Evolutionary conservation across 2,329 filamentous ascomycete species (phyloP).

Genomic region (Aspergillus sclerotialis): DNA sequence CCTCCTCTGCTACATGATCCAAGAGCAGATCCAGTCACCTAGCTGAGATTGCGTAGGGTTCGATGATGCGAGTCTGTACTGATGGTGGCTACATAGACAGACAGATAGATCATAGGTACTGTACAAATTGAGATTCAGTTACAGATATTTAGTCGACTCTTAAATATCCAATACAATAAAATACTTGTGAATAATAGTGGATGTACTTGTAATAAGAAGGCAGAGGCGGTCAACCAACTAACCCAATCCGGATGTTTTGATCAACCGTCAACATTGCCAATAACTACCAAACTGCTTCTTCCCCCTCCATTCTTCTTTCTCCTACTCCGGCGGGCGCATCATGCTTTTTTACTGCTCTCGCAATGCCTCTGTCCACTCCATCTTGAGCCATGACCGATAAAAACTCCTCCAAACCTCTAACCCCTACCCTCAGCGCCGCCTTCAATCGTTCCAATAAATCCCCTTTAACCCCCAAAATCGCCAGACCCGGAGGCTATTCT

Average conservation of each 20-base stretch:
- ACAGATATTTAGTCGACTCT: too few relatives aligned
- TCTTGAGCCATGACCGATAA: constrained; percentile 46
- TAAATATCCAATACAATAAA: too few relatives aligned
- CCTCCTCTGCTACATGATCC: background rate
- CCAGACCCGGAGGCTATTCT: constrained; percentile 29
- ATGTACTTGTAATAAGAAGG: too few relatives aligned
- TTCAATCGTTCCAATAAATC: constrained; percentile 46
- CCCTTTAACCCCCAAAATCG: constrained; percentile 55
- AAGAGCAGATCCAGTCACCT: background rate
- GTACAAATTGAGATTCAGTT: too few relatives aligned
- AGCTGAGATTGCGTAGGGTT: background rate
- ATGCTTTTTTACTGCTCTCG: constrained; percentile 17
- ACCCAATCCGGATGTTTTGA: too few relatives aligned
- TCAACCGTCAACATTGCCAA: too few relatives aligned
- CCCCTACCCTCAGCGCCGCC: constrained; percentile 61
- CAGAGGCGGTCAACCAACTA: too few relatives aligned
- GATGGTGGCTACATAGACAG: background rate
- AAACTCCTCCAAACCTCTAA: constrained; percentile 52
- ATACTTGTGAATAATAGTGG: too few relatives aligned
- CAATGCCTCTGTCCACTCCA: constrained; percentile 21
- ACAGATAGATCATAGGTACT: too few relatives aligned
- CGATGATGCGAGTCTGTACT: background rate
- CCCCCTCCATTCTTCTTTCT: background rate
- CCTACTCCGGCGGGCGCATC: background rate
- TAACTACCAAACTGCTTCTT: background rate